Base-by-base conservation (phyloP, 2,329 filamentous ascomycete species). In the Alternaria gansuensis region DNA sequence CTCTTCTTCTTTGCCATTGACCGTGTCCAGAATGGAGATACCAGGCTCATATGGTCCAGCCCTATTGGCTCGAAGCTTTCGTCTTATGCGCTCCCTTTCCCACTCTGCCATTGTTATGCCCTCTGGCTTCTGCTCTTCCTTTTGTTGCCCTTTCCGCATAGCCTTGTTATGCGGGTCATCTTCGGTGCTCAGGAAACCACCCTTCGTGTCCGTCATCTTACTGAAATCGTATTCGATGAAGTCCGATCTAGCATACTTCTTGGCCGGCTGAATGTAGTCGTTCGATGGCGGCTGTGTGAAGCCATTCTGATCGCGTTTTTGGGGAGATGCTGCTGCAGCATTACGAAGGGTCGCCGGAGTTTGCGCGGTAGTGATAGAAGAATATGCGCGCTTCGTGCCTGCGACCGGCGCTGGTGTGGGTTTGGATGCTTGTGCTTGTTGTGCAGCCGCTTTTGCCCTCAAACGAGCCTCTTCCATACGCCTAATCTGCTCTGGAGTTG, bases 221-320 rank as follows among this genome's bases (percentile, higher is more conserved):
- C 91, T 94, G 79, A 99, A 95, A 77, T 99, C 95, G 80, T 97
- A 98, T 74, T 99, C 95, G 72, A 99, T 93, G 75, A 90, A 98
- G 76, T 76, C 74, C 7, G 71, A 74, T 46, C 95, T 94, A 60
- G 91, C 88, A 68, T 98, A 97, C 73, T 96, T 97, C 71, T 88
- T 87, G 37, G 92, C 91, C 0, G 94, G 90, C 54, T 88, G 88
- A 49, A 96, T 88, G 60, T 75, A 81, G 14, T 82, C 81, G 64
- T 84, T 79, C 10, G 73, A 69, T 3, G 70, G 66, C 1, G 76
- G 75, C 54, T 69, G 70, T 50, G 71, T 71, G 61, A 78, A 76
- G 49, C 68, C 70, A 59, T 71, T 68, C 75, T 68, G 73, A 75
- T 65, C 78, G 68, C 64, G 67, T 59, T 68, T 72, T 26, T 64